Evolutionary conservation across 192 early-diverging fungal genomes (phyloP), one percentile per base, ranked within the genome.

Genomic region (Borealophlyctis nickersoniae): DNA sequence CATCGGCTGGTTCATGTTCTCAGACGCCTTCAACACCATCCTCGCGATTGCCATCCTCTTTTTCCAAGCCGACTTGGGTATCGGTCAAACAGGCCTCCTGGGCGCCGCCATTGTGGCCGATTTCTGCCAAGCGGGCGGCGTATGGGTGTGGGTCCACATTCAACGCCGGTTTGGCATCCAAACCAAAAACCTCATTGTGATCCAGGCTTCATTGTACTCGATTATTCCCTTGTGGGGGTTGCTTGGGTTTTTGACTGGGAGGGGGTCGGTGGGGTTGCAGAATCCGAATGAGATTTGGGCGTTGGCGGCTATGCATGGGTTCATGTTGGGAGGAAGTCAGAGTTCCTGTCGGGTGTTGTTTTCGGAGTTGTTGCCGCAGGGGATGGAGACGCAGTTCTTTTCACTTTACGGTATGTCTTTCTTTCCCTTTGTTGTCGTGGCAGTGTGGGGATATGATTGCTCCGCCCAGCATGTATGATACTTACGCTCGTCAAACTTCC

Each of bases 351-450:
- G 87, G 14, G 82, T 80, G 28, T 54, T 90, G 60, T 87, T 85
- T 56, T 78, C 81, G 2, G 81, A 87, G 48, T 67, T 91, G 57
- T 55, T 83, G 0, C 89, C 89, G 0, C 77, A 74, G 29, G 88
- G 87, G 24, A 77, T 74, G 33, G 89, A 89, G 52, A 75, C 83
- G 13, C 73, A 87, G 66, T 89, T 91, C 74, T 91, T 89, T 61
- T 77, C 77, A 23, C 59, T 91, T 4, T 91, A 84, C 63, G 82
- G 77, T 53, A 83, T 75, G 36, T 35, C 19, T 9, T 65, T n/a
- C 26, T 22, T 7, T 26, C 4, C 45, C 19, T 13, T 59, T 4
- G 9, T 59, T 28, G 5, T 4, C 16, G n/a, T 55, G 16, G 22
- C 23, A 11, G 52, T 62, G 16, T 62, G 39, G 9, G 19, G 19